A percentile compares a stretch with the other conserved stretches of the same genome.
Evolutionary conservation across 805 yeast genomes (phyloP).

Genomic region (Candida ipomoeae): DNA sequence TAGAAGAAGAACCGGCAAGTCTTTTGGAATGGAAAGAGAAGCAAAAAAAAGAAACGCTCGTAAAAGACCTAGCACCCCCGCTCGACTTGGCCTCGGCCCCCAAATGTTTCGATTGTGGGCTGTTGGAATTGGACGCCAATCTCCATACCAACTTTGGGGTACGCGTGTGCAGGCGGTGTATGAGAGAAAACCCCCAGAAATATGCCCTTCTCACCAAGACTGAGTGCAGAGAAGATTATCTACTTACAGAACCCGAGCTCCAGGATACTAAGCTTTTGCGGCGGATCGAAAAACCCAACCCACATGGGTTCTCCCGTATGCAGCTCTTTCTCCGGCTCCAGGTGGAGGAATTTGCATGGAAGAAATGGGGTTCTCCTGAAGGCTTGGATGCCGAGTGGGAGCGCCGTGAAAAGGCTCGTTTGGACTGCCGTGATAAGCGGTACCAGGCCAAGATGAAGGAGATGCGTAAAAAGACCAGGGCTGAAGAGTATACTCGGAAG

Average conservation of each 20-base stretch:
- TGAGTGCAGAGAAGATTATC: conserved; percentile 88
- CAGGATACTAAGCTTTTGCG: conserved; percentile 64
- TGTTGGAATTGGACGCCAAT: conserved; percentile 76
- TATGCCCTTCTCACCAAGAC: conserved; percentile 91
- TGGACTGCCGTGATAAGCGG: conserved; percentile 70
- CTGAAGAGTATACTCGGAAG: conserved; percentile 79
- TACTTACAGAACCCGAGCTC: conserved; percentile 90
- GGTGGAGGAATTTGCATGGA: conserved; percentile 88
- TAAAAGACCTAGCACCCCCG: conserved; percentile 65
- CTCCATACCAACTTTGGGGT: conserved; percentile 62
- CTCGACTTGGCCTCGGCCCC: conserved; percentile 70
- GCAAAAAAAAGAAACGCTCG: conserved; percentile 35
- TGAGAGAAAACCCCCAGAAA: conserved; percentile 72
- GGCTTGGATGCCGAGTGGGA: conserved; percentile 92
- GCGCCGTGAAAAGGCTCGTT: conserved; percentile 66
- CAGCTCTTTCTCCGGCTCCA: conserved; percentile 85
- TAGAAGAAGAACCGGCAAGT: conserved; percentile 41
- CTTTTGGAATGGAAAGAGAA: conserved; percentile 47
- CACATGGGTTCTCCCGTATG: conserved; percentile 92
- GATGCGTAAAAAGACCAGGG: conserved; percentile 88
- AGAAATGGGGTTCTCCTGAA: conserved; percentile 92
- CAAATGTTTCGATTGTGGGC: conserved; percentile 76
- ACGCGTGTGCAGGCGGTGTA: conserved; percentile 79
- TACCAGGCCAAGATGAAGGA: conserved; percentile 75
- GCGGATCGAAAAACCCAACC: conserved; percentile 86